Base-by-base conservation (phyloP, 2,329 filamentous ascomycete species). In the Trichocomaceae sp. region DNA sequence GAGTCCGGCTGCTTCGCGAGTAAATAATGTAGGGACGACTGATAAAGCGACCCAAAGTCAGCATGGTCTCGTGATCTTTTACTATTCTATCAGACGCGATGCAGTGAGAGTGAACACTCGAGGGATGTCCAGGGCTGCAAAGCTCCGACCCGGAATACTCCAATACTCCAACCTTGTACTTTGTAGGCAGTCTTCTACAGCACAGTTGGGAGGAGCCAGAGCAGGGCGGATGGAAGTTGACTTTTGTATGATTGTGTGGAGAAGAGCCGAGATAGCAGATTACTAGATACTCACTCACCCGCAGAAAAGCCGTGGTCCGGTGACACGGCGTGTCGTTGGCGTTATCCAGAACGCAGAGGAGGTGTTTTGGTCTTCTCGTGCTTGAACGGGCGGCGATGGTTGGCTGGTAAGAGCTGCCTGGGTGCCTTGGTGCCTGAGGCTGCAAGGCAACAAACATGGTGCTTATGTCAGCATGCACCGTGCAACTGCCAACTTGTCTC, bases 41-140 rank as follows among this genome's bases (percentile, higher is more conserved):
- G 50, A 69, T 64, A 53, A 72, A 70, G 51, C 69, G 69, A 22
- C 59, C 61, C 49, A 71, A 65, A 29, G 66, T 72, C 64, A 72
- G 69, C 68, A 72, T 68, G 48, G 62, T 65, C 68, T 56, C 50
- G 54, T 56, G 54, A 52, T 52, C 13, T 22, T 9, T 37, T 10
- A 15, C 15, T 13, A 10, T 35, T 5, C 29, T 35, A 35, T 35
- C 12, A 3, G 12, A 13, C 31, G 31, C 31, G 31, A 15, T 5
- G 10, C 12, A 35, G 5, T 35, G 31, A 35, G 31, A 35, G 31
- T 33, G 12, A 33, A 33, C 29, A 33, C 29, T n/a, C 29, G 12
- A 20, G 17, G 9, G 39, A 42, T 5, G 10, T 22, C 17, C 17
- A 39, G 35, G 15, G n/a, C 35, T 19, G 9, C n/a, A 39, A 8